Conservation (phyloP, 1,284 basidiomycete genomes). For the Tylopilus sp. region DNA sequence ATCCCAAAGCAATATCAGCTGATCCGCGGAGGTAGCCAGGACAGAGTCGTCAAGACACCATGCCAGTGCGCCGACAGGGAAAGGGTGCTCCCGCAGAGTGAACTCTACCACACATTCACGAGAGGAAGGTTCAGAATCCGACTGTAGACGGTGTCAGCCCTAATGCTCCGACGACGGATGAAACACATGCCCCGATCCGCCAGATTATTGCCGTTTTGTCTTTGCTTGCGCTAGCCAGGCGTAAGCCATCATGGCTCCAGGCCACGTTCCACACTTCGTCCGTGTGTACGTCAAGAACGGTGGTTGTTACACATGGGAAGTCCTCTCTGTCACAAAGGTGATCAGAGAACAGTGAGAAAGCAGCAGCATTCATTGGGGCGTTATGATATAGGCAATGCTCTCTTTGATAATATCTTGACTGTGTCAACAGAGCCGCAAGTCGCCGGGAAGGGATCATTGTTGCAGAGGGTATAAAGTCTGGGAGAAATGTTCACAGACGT, state of each 20-base stretch:
- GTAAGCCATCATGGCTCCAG: constrained; percentile 89
- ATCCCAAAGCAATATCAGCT: constrained; percentile 84
- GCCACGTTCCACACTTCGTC: constrained; percentile 96
- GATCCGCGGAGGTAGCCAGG: constrained; percentile 78
- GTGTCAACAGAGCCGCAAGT: constrained; percentile 80
- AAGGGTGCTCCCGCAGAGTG: constrained; percentile 70
- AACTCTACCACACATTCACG: constrained; percentile 59
- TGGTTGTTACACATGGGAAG: constrained; percentile 84
- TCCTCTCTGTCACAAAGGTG: constrained; percentile 76
- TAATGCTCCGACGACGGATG: constrained; percentile 2
- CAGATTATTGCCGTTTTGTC: constrained; percentile 90
- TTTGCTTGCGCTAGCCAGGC: constrained; percentile 84
- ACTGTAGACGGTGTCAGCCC: constrained; percentile 32
- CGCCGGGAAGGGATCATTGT: constrained; percentile 92
- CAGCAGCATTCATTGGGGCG: constrained; percentile 49
- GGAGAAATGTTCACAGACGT: not conserved
- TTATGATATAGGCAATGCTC: constrained; percentile 81
- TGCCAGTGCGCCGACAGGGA: constrained; percentile 74
- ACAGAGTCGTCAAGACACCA: constrained; percentile 89
- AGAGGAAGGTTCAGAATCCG: constrained; percentile 47
- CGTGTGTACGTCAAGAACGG: constrained; percentile 79
- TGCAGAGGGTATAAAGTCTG: constrained; percentile 84
- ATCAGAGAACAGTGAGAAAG: constrained; percentile 83
- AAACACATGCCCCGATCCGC: constrained; percentile 67
- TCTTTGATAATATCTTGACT: constrained; percentile 81